Evolutionary conservation across 345 rosid species (phyloP), one percentile per base, ranked within the genome.

Genomic region (Mallotus nudiflorus): DNA sequence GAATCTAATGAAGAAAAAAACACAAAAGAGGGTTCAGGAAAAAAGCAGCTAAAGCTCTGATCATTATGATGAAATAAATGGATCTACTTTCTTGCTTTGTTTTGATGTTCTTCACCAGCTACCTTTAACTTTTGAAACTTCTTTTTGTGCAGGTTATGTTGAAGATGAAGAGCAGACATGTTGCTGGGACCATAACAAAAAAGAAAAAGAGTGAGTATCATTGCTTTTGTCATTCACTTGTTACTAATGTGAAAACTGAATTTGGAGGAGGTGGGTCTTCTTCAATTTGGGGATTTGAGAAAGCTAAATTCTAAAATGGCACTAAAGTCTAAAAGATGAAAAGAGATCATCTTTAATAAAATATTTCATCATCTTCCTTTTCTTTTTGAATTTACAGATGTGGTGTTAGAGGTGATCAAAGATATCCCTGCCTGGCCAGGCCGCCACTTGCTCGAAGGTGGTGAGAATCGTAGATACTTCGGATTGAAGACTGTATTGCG

Each of bases 111-210:
- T 20, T 57, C 29, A 65, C 31, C 44, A 49, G 53, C 65, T 46
- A 44, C 59, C 78, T 82, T 81, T 80, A 71, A 50, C 71, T 67
- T 77, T 80, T 73, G 80, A 60, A 76, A 54, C 75, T 72, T 73
- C 70, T 70, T 81, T 83, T 70, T 66, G 65, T 83, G 75, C 74
- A 94, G 99, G 99, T 95, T 70, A 95, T 79, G 78, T 65, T 92
- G 85, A 95, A 95, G 93, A 95, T 87, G 97, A 95, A 95, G 96
- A 95, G 99, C 59, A 95, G 72, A 60, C 97, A 95, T 78, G 91
- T 90, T 56, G 96, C 89, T 76, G 92, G 97, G 87, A 89, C 99
- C 82, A 76, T 92, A 72, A 92, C 97, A 44, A 95, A 95, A 85
- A 95, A 95, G 97, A 92, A 95, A 80, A 95, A 95, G 89, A 89